Conservation (phyloP, 2,329 filamentous ascomycete genomes). For the Graphilbum ipis-grandicollis region DNA sequence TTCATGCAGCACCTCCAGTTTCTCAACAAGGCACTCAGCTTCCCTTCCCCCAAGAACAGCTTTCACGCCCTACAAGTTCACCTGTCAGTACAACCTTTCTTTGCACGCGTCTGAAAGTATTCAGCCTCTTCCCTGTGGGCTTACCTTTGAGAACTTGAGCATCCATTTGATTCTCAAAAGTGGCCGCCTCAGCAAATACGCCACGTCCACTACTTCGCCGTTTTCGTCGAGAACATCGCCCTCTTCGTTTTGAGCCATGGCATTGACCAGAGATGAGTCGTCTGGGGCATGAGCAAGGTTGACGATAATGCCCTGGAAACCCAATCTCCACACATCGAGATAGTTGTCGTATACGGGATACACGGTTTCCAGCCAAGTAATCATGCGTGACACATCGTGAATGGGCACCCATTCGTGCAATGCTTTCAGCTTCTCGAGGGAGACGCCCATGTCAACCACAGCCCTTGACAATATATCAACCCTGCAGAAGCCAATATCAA, state of each 20-base stretch:
- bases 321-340: slow-evolving; percentile 73
- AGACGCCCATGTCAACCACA: slow-evolving; percentile 86
- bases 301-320: slow-evolving; percentile 87
- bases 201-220: slow-evolving; percentile 85
- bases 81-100: no score
- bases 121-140: no score
- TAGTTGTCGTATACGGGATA: slow-evolving; percentile 73
- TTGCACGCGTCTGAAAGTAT: no score
- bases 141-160: slow-evolving; percentile 61
- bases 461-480: slow-evolving; percentile 56
- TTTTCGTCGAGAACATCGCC: slow-evolving; percentile 54
- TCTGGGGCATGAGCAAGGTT: slow-evolving; percentile 63
- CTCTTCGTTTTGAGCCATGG: slow-evolving; percentile 41
- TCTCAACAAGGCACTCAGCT: slow-evolving; percentile 38
- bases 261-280: slow-evolving; percentile 41
- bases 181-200: slow-evolving; percentile 78
- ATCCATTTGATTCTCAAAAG: slow-evolving; percentile 79
- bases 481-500: slow-evolving; percentile 31
- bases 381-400: slow-evolving; percentile 50
- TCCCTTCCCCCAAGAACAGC: slow-evolving; percentile 33
- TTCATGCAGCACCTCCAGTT: slow-evolving; percentile 57
- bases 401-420: slow-evolving; percentile 68
- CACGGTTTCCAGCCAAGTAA: slow-evolving; percentile 67
- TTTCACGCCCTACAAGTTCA: slow-evolving; percentile 31
- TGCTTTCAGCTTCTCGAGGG: slow-evolving; percentile 66